Base-by-base conservation (phyloP, 805 yeast species). In the Kuraishia capsulata region DNA sequence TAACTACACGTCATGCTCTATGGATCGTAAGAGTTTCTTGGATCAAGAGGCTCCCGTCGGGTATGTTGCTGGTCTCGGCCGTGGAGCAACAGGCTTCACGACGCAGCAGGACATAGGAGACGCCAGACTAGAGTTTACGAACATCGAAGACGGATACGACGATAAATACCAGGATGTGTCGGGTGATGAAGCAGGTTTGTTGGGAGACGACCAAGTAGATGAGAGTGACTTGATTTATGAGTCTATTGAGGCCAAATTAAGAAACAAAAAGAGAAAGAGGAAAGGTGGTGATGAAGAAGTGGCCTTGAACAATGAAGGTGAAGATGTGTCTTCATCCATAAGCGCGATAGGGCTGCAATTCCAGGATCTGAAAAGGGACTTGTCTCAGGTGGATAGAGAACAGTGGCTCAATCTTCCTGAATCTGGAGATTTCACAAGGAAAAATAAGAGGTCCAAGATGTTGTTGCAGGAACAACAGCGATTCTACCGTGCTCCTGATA, bases 71-170 rank as follows among this genome's bases (percentile, higher is more conserved):
- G 98, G 98, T 20, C 60, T 88, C 5, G 97, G 97, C 0, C 68
- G 98, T 53, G 98, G 98, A 20, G 97, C 97, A 2, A 74, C 85
- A 1, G 97, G 97, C 4, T 89, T 92, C 57, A 78, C 89, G 0
- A 87, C 96, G 0, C 72, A 87, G 42, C 86, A 92, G 1, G 94
- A 82, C 44, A 56, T 82, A 13, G 86, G 86, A 1, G 62, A 67
- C 14, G 67, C 70, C 2, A 42, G 62, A 41, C 45, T 66, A 43
- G 50, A 50, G 4, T 62, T 54, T n/a, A 60, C 58, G 4, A 68
- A 58, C 19, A 61, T 56, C 20, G 47, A 45, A 8, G 56, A 53
- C 13, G n/a, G n/a, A n/a, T n/a, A n/a, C n/a, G 52, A 47, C 5
- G 56, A 44, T 0, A 46, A 51, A 37, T 52, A 50, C 36, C 38